Conservation (phyloP, 192 early-diverging fungal species). For the Diversispora eburnea region DNA sequence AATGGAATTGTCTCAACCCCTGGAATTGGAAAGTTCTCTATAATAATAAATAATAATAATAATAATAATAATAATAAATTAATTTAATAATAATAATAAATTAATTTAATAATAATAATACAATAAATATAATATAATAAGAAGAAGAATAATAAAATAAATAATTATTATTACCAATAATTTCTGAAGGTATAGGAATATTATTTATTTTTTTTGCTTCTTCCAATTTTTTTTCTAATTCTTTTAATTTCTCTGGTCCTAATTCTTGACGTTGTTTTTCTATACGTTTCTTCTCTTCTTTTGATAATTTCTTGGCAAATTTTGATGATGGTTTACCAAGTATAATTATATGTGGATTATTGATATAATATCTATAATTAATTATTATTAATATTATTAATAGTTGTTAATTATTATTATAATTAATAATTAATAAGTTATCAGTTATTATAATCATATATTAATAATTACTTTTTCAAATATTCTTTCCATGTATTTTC, state of each 20-base stretch:
- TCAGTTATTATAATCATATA: neutral
- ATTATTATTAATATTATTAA: too few species aligned
- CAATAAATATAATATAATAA: neutral
- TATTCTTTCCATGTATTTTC: slow-evolving; percentile 45
- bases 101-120: neutral
- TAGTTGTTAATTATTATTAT: too few species aligned
- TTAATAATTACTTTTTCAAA: slow-evolving; percentile 42
- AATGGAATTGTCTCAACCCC: slow-evolving; percentile 49
- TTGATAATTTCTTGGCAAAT: slow-evolving; percentile 45
- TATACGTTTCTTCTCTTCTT: slow-evolving; percentile 50
- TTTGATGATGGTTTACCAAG: slow-evolving; percentile 54
- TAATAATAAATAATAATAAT: neutral
- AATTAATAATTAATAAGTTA: slow-evolving; percentile 6
- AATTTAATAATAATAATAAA: neutral
- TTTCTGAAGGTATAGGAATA: slow-evolving; percentile 47
- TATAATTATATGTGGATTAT: slow-evolving; percentile 43
- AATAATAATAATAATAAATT: neutral
- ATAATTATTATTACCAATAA: slow-evolving; percentile 36
- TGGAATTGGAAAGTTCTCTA: slow-evolving; percentile 52
- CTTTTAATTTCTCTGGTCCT: slow-evolving; percentile 44
- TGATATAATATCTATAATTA: slow-evolving; percentile 44
- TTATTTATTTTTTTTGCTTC: slow-evolving; percentile 51
- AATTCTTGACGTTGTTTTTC: slow-evolving; percentile 46
- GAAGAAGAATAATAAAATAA: neutral
- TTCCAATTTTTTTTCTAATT: slow-evolving; percentile 46